Evolutionary conservation across 192 early-diverging fungal genomes (phyloP), one percentile per base, ranked within the genome.

Genomic region (Gonapodya sp.): DNA sequence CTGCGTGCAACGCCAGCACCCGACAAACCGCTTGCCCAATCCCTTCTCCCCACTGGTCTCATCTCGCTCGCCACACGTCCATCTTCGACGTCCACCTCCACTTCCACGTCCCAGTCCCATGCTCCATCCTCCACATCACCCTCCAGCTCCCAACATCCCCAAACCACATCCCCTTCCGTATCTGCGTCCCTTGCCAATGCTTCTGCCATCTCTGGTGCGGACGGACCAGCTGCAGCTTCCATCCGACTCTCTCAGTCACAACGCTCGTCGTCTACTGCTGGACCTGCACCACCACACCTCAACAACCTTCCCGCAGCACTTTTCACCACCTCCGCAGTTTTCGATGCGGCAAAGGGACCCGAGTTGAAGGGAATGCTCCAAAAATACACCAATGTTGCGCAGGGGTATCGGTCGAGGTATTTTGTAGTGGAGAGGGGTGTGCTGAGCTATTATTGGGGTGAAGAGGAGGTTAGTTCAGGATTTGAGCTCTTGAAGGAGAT

Each of bases 361-460:
- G 86, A 85, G 73, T 84, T 92, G 1, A 85, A 86, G 78, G 93
- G 93, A 32, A 88, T 84, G 36, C 88, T 96, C 73, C 83, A 89
- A 84, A 96, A 96, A 83, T 96, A 94, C 94, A 94, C 93, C 79
- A 96, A 96, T 86, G 94, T 94, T 84, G 91, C 93, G 14, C 84
- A 88, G 73, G 94, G 95, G 46, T 96, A 93, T 87, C 92, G 93
- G 81, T 83, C 87, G 37, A 86, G 94, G 35, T 95, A 93, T 89
- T 95, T 95, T 83, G 93, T 93, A 2, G 87, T 96, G 0, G 93
- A 94, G 72, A 87, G 92, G 64, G 92, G 94, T 35, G 24, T 64
- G 8, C 24, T 64, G 46, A 64, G 46, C 46, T 64, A 64, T 24
- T 64, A 64, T 24, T 16, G 46, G 46, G 24, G 8, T 16, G 46